phyloP scores from a whole-genome alignment of 495 filamentous ascomycete species.

The Penicillium soppii region DNA sequence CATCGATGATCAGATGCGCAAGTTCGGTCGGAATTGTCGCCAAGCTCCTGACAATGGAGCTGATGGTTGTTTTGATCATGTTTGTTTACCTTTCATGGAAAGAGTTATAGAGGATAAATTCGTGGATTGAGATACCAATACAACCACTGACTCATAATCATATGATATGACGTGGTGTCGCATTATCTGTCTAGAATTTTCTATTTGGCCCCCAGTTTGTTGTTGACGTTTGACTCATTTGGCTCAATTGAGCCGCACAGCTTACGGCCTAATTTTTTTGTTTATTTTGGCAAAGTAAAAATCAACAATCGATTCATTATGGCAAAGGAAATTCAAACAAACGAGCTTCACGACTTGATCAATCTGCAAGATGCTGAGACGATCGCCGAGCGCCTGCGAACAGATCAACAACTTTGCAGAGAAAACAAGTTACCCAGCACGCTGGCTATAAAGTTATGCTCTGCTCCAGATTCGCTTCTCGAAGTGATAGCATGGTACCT shows the following conservation, averaged over 20 bases:
- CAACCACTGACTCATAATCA: too few relatives aligned
- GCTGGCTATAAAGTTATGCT: slow-evolving; percentile 21
- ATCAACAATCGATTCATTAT: too few relatives aligned
- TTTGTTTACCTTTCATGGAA: too few relatives aligned
- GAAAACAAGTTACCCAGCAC: slow-evolving; percentile 21
- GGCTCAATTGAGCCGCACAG: too few relatives aligned
- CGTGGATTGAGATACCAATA: too few relatives aligned
- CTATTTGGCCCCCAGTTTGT: not conserved
- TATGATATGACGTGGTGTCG: too few relatives aligned
- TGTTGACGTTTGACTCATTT: too few relatives aligned
- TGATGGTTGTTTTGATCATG: not conserved
- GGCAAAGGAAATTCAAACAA: too few relatives aligned
- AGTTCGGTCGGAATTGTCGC: slow-evolving; percentile 12
- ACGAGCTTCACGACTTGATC: not conserved
- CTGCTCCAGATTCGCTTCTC: slow-evolving; percentile 4
- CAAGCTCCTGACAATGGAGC: not conserved
- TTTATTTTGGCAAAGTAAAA: too few relatives aligned
- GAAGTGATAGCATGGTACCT: slow-evolving; percentile 23
- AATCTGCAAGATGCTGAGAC: slow-evolving; percentile 8
- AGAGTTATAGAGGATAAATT: too few relatives aligned
- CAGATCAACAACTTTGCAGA: slow-evolving; percentile 24
- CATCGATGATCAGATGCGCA: slow-evolving; percentile 15
- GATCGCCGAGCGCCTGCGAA: slow-evolving; percentile 22
- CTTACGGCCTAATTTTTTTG: too few relatives aligned
- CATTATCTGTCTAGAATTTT: not conserved